Evolutionary conservation across 1,284 basidiomycete species (phyloP), one percentile per base, ranked within the genome.

Genomic region (Trametes sp.): DNA sequence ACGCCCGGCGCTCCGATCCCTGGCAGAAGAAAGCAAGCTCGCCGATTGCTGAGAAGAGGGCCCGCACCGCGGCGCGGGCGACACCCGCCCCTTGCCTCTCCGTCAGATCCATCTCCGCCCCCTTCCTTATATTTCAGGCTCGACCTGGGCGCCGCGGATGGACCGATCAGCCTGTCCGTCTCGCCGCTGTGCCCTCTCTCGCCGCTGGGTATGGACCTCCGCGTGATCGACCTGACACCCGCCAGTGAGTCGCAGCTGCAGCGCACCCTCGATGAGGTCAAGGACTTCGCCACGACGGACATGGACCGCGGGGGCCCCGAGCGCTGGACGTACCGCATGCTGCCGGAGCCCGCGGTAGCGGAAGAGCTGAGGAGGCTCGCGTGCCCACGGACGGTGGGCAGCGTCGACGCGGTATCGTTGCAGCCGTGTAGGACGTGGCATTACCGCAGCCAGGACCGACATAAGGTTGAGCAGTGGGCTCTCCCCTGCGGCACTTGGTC

Each of bases 401-500:
- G 70, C n/a, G 76, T 81, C 48, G 83, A 87, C 70, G 77, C 76
- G 59, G 77, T 87, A 65, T 79, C 81, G 9, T 86, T 90, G 66
- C 87, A 89, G 67, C 88, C 88, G 4, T 88, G 85, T 67, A 76
- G 78, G 14, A 74, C 82, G 42, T 81, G 82, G 59, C 80, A 82
- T 50, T 72, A 74, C 44, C 76, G 77, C 57, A 82, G 77, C 53
- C 83, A 90, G 72, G 87, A 90, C 73, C 82, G 88, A 31, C 81
- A 80, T 67, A 77, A 77, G 56, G 71, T 84, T 41, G 78, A 87
- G 62, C 77, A 84, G 61, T 89, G 87, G 87, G 70, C 76, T 52
- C 69, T 88, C n/a, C 71, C 75, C 9, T 80, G 79, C 33, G 85
- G 87, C 13, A 76, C 71, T 4, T 90, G 88, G 88, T 73, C 75